Base-by-base conservation (phyloP, 495 filamentous ascomycete genomes). In the Hypomontagnella monticulosa region DNA sequence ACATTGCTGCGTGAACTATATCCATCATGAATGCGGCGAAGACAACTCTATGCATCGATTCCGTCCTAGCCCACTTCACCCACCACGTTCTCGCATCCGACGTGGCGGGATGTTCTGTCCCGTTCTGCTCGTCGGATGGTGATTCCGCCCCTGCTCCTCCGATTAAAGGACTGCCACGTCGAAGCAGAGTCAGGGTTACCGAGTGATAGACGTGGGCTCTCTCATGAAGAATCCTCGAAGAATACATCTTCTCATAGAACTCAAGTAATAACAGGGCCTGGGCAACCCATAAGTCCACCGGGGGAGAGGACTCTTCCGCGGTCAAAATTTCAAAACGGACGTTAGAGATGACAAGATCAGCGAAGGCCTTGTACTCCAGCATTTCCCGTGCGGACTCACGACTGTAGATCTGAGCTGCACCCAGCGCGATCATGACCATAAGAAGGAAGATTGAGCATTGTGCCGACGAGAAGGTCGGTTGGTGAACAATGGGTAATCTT, bases 1-100 rank as follows among this genome's bases (percentile, higher is more conserved):
- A 99, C 91, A 99, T 97, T 14, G 92, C 97, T 8, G 94, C 93
- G 73, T 99, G 95, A 10, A 92, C 91, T 7, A 93, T 91, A 72
- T 99, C 95, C 66, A 97, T 85, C 60, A 98, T 91, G 73, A 97
- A 99, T 2, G 95, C 94, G 1, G 91, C 95, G 78, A 97, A 99
- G 0, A 94, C 95, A 0, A 91, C 92, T 37, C 95, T 87, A 49
- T 93, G 87, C 56, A 93, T 97, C 1, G 94, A 91, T 74, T 99
- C 95, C 4, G 91, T 92, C 27, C 92, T 91, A 54, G 97, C 95
- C 95, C 95, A 99, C 49, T 93, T 88, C 59, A 90, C 88, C 95
- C 95, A 99, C 78, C 90, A 94, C 44, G 94, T 91, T 53, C 96
- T 92, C 0, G 88, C 87, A 36, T 88, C 90, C 5, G 68, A 61